These are phyloP conservation scores for Aspergillus sclerotioniger DNA, from an alignment of 495 filamentous ascomycete species.

Conservation along the genomic window DNA sequence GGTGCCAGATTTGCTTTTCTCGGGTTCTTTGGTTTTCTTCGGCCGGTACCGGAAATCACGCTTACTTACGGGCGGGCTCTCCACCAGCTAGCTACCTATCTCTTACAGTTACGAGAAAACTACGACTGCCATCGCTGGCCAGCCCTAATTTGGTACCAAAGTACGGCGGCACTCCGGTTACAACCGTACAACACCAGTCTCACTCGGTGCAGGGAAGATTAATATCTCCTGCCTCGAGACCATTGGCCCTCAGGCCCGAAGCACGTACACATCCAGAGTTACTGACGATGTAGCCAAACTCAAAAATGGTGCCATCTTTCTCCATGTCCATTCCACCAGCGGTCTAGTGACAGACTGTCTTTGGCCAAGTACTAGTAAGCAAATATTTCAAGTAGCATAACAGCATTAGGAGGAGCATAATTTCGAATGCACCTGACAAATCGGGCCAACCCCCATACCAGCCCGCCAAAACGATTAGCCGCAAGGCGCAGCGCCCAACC, in stretches of 20 bases:
- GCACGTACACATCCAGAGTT: not conserved
- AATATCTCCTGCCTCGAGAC: not conserved
- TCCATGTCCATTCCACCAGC: not conserved
- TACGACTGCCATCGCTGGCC: too few relatives aligned
- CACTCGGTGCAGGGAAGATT: not conserved
- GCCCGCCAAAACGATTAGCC: not conserved
- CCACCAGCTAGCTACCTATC: too few relatives aligned
- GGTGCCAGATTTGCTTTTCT: constrained; percentile 8
- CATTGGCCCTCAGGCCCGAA: not conserved
- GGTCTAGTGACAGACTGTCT: not conserved
- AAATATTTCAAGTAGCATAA: too few relatives aligned
- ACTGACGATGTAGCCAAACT: not conserved
- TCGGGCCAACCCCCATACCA: not conserved
- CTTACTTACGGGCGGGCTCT: not conserved
- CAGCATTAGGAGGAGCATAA: too few relatives aligned
- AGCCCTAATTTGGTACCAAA: constrained; percentile 1
- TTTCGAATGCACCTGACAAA: not conserved
- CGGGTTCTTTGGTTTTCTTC: not conserved
- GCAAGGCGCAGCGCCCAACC: not conserved
- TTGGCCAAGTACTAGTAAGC: not conserved
- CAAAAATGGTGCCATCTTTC: not conserved
- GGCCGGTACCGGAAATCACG: constrained; percentile 1
- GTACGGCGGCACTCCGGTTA: not conserved
- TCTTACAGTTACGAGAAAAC: too few relatives aligned
- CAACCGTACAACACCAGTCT: not conserved